These are phyloP conservation scores for Curvularia sp. DNA, from an alignment of 2,329 filamentous ascomycete species.

Conservation along the genomic window DNA sequence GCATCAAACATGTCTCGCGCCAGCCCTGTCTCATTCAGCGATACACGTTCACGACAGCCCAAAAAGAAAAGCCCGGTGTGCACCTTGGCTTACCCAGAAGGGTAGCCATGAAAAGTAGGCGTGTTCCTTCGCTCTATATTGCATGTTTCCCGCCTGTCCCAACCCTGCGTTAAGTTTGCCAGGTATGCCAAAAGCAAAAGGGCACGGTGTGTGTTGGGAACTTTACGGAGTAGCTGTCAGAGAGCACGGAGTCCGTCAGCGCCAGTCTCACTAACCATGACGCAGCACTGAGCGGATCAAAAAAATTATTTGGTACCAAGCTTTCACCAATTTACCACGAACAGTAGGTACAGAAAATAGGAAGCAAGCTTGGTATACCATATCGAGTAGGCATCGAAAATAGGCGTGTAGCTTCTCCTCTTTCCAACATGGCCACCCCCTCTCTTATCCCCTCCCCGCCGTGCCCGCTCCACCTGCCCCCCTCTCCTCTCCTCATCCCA, in stretches of 20 bases:
- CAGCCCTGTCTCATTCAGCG: neutral
- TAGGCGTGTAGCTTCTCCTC: slow-evolving; percentile 17
- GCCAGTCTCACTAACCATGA: neutral
- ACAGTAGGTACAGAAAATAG: slow-evolving; percentile 6
- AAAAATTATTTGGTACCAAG: neutral
- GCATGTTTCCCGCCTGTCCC: neutral
- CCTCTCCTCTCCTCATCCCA: neutral
- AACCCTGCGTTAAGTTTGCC: neutral
- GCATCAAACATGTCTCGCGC: neutral
- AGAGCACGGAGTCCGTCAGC: neutral
- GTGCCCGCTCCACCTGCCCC: neutral
- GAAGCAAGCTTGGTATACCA: slow-evolving; percentile 4
- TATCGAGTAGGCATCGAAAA: slow-evolving; percentile 10
- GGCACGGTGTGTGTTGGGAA: neutral
- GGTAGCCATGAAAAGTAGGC: slow-evolving; percentile 18
- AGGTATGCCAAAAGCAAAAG: neutral
- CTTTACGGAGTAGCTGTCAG: neutral
- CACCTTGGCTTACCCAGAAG: slow-evolving; percentile 5
- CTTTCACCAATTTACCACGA: neutral
- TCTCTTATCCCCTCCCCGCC: neutral
- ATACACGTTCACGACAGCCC: neutral
- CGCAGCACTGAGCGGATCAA: neutral
- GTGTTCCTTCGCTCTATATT: slow-evolving; percentile 16
- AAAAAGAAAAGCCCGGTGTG: slow-evolving; percentile 8
- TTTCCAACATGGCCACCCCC: neutral